Evolutionary conservation across 1,284 basidiomycete species (phyloP), one percentile per base, ranked within the genome.

Genomic region (Blastosporella zonata): DNA sequence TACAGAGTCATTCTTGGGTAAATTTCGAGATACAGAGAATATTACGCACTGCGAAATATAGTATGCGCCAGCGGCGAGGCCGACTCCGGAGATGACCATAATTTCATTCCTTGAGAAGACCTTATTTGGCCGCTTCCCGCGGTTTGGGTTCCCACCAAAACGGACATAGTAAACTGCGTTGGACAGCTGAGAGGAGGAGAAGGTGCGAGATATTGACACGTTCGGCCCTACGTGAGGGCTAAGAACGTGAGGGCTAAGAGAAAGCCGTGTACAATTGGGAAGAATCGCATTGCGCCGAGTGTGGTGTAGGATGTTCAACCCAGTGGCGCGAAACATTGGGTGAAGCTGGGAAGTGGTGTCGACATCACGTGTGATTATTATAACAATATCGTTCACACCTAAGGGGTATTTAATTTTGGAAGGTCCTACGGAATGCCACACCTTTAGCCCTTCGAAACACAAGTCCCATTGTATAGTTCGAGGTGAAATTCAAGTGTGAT

Each of bases 21-120:
- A 25, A n/a, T 17, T 34, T 22, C 3, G 9, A 17, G n/a, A 7
- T 6, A 31, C 7, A 31, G 15, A 22, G 31, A 12, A n/a, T 4
- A 15, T 33, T n/a, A 52, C 29, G 4, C 18, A 52, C 50, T 52
- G 46, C 18, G 43, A 25, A 23, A 52, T 21, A 13, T 52, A 52
- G 28, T 46, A 52, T 10, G 15, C 13, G n/a, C 17, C n/a, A 27
- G 18, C 46, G n/a, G 28, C 8, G 2, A 37, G 13, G 15, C 46
- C 38, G 15, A 37, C 7, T 8, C 29, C 43, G 5, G n/a, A n/a
- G n/a, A n/a, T n/a, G n/a, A n/a, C n/a, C n/a, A 38, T 17, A 6
- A 22, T 1, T 9, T 29, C n/a, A 41, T 10, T 44, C 21, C 15
- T 12, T 6, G 3, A 2, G 9, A 22, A 1, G 29, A 31, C 3